Evolutionary conservation across 1,284 basidiomycete genomes (phyloP).

Genomic region (Coniferiporia weirii): DNA sequence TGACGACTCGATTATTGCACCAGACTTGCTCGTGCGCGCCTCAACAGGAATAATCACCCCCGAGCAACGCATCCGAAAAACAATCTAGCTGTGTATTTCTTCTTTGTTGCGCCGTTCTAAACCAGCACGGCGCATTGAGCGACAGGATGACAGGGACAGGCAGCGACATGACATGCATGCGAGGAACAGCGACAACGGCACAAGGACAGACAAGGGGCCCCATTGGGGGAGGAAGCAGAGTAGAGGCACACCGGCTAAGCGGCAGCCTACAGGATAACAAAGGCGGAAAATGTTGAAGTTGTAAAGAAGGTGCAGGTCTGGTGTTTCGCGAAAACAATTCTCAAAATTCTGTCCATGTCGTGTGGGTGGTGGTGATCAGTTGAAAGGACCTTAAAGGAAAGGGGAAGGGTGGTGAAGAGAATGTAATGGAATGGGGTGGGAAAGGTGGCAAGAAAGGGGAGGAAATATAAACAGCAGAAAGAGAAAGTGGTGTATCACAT

Average conservation of each 20-base stretch:
- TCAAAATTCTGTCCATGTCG: slow-evolving; percentile 18
- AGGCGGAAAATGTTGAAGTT: background rate
- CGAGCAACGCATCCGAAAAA: background rate
- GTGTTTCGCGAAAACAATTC: slow-evolving; percentile 17
- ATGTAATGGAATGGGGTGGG: background rate
- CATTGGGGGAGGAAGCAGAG: background rate
- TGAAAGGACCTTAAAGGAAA: background rate
- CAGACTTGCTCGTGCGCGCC: too few species aligned
- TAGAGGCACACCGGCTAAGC: slow-evolving; percentile 13
- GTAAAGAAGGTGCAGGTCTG: background rate
- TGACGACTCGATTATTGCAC: too few species aligned
- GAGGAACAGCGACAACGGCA: background rate
- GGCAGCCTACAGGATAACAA: slow-evolving; percentile 16
- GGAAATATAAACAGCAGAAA: slow-evolving; percentile 8
- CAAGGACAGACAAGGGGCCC: slow-evolving; percentile 1
- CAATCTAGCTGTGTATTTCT: slow-evolving; percentile 15
- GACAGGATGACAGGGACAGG: slow-evolving; percentile 9
- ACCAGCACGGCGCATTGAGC: slow-evolving; percentile 3
- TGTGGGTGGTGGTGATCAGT: background rate
- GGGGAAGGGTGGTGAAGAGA: background rate
- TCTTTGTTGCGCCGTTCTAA: slow-evolving; percentile 7
- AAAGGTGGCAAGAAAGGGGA: background rate
- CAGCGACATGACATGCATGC: background rate
- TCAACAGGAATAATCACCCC: background rate
- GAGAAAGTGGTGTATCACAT: background rate